Evolutionary conservation across 2,329 filamentous ascomycete species (phyloP), one percentile per base, ranked within the genome.

Genomic region (Phaeosphaeriaceae sp.): DNA sequence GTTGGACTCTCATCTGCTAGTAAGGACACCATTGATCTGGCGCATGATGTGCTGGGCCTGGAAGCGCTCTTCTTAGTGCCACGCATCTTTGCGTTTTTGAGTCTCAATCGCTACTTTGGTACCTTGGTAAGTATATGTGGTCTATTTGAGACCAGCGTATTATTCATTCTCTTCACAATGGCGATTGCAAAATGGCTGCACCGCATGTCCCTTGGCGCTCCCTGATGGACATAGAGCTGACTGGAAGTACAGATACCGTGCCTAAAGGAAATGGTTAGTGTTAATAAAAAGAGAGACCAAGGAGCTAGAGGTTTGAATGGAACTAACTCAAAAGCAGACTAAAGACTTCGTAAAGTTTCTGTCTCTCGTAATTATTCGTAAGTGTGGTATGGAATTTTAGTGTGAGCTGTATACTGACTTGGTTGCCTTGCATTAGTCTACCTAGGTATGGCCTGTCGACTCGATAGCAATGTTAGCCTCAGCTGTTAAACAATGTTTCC

Each of bases 31-130:
- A 88, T 88, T 38, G 88, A 94, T 52, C 79, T 87, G 3, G 87
- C 91, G 1, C 97, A 96, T 70, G 90, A 97, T 66, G 87, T 97
- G n/a, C 78, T 97, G 17, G 88, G 91, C 0, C 79, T 97, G 12
- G 90, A 96, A 72, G 92, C 91, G 0, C 80, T 97, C 8, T 93
- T 97, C 70, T 87, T 97, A 73, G 88, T 96, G 16, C 92, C 92
- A 34, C 79, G 85, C 77, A 88, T 96, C 60, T 96, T 88, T 75
- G 95, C 92, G 12, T 82, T 97, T 43, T 81, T 96, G 55, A 93
- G 89, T 68, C 74, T 97, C 56, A 91, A 91, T 63, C 90, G 90
- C 1, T 96, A 95, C 70, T 97, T 94, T 82, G 92, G 90, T 34
- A 94, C 89, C 1, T 74, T 94, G 40, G 77, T 80, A 66, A 65